phyloP scores from a whole-genome alignment of 306 rosid species.

The Dryas octopetala region DNA sequence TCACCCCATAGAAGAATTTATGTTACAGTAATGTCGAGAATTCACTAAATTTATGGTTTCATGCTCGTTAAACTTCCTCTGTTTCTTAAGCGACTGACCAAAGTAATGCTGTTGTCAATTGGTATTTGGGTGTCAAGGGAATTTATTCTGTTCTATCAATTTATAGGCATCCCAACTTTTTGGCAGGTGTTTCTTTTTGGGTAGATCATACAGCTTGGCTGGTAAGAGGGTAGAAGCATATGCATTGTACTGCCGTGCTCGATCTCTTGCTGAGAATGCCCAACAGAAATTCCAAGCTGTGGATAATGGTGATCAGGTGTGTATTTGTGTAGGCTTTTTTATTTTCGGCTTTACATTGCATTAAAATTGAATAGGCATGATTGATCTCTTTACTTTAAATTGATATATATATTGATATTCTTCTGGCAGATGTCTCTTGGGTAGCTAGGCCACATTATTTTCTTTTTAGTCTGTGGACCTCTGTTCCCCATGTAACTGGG shows the following conservation, averaged over 20 bases:
- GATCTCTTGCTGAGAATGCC: conserved; percentile 47
- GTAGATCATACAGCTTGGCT: conserved; percentile 87
- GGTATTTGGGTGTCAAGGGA: background rate
- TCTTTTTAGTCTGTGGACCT: background rate
- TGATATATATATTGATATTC: background rate
- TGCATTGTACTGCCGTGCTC: conserved; percentile 72
- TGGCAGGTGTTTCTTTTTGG: conserved; percentile 88
- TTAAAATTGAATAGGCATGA: background rate
- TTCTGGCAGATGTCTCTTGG: background rate
- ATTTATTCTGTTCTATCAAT: background rate
- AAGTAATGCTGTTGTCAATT: conserved; percentile 4
- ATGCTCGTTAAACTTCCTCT: background rate
- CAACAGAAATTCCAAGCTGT: conserved; percentile 30
- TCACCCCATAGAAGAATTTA: background rate
- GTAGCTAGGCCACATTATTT: background rate
- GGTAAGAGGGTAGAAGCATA: conserved; percentile 92
- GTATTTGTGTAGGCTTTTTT: background rate
- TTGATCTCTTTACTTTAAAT: background rate
- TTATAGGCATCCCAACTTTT: conserved; percentile 19
- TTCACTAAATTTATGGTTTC: background rate
- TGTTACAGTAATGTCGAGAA: background rate
- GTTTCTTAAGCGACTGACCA: background rate
- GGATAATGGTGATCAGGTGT: conserved; percentile 37
- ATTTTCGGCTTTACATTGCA: background rate
- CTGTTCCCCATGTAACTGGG: background rate